Evolutionary conservation across 139 green algal genomes (phyloP).

Genomic region (Eudorina sp.): DNA sequence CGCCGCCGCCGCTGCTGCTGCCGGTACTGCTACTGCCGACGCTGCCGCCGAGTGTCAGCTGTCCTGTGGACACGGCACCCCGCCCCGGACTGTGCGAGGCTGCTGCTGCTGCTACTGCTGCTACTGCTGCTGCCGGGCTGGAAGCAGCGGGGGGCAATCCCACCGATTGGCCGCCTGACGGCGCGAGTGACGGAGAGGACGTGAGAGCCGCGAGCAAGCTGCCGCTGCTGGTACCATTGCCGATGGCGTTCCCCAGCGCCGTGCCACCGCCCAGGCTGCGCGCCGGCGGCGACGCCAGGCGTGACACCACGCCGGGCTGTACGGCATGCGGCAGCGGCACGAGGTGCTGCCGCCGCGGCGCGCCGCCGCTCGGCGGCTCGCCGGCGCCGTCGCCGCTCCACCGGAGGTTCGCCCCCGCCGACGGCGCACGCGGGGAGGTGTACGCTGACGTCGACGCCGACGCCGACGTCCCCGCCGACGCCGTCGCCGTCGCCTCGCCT

Average conservation of each 20-base stretch:
- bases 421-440: neutral
- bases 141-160: neutral
- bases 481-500: neutral
- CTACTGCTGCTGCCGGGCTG: neutral
- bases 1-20: neutral
- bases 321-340: conserved; percentile 8
- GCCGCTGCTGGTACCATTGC: neutral
- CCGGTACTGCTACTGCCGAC: neutral
- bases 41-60: too few species aligned
- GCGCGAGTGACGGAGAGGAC: neutral
- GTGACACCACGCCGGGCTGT: neutral
- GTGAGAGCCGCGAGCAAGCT: neutral
- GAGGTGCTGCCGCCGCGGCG: neutral
- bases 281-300: neutral
- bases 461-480: neutral
- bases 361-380: neutral
- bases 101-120: neutral
- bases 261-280: too few species aligned
- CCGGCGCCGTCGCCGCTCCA: neutral
- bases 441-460: too few species aligned
- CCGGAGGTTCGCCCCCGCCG: neutral
- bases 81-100: too few species aligned
- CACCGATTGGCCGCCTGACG: too few species aligned
- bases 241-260: too few species aligned
- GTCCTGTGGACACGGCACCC: too few species aligned